Evolutionary conservation across 2,329 filamentous ascomycete genomes (phyloP).

Genomic region (Alternaria consortialis): DNA sequence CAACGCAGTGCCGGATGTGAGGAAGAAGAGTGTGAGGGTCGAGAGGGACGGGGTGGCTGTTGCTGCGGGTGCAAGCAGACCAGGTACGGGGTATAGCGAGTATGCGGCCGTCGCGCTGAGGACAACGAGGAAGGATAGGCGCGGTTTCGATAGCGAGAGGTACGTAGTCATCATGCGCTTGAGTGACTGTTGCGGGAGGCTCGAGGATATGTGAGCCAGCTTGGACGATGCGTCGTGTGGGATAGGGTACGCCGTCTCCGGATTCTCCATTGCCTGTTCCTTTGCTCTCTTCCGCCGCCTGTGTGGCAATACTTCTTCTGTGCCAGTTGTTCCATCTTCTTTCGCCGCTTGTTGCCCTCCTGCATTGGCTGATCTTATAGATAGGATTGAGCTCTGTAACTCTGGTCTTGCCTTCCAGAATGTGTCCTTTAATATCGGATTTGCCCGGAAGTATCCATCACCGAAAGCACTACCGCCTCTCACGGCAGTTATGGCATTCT

Average conservation of each 20-base stretch:
- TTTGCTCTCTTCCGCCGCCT: constrained; percentile 45
- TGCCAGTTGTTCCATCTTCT: constrained; percentile 16
- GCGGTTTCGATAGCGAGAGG: constrained; percentile 93
- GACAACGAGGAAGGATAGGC: constrained; percentile 88
- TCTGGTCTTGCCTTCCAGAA: constrained; percentile 41
- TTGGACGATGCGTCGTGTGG: constrained; percentile 69
- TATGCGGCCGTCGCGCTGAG: constrained; percentile 91
- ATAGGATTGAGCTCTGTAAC: constrained; percentile 43
- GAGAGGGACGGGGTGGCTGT: constrained; percentile 80
- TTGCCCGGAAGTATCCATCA: constrained; percentile 53
- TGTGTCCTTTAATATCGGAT: constrained; percentile 44
- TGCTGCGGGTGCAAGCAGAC: constrained; percentile 76
- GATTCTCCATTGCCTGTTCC: constrained; percentile 28
- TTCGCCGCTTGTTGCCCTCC: constrained; percentile 16
- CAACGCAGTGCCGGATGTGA: constrained; percentile 87
- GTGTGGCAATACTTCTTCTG: constrained; percentile 46
- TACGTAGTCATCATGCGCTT: constrained; percentile 78
- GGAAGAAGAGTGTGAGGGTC: constrained; percentile 88
- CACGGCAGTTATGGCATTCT: constrained; percentile 40
- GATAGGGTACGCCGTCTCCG: constrained; percentile 46
- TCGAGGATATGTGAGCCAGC: constrained; percentile 65
- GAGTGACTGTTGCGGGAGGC: constrained; percentile 64
- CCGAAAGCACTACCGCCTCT: constrained; percentile 45
- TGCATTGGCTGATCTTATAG: constrained; percentile 14
- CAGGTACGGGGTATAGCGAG: constrained; percentile 89